phyloP scores from a whole-genome alignment of 345 rosid species.

The Mercurialis annua region DNA sequence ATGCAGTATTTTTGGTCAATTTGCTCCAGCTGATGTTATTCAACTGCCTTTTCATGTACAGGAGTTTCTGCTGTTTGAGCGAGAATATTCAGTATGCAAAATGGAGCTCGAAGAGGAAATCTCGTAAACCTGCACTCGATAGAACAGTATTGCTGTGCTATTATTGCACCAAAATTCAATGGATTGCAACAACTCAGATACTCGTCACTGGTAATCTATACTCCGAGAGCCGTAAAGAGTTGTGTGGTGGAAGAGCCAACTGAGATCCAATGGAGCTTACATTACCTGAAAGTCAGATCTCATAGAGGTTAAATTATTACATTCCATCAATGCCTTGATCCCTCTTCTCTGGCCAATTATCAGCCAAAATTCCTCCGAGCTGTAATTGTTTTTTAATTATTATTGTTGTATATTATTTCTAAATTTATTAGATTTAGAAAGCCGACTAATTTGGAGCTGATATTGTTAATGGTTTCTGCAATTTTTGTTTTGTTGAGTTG shows the following conservation, averaged over 20 bases:
- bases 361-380: no score
- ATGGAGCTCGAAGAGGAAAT: slow-evolving; percentile 67
- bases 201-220: no score
- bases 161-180: neutral
- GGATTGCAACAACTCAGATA: no score
- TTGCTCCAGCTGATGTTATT: slow-evolving; percentile 9
- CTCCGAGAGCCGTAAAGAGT: no score
- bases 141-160: neutral
- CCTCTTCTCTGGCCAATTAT: neutral
- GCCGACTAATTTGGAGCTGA: no score
- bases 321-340: neutral
- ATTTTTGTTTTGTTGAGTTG: no score
- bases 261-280: neutral
- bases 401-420: no score
- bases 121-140: slow-evolving; percentile 16
- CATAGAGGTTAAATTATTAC: neutral
- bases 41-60: slow-evolving; percentile 24
- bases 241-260: no score
- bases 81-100: slow-evolving; percentile 69
- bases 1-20: neutral
- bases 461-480: no score
- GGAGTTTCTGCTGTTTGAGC: slow-evolving; percentile 85
- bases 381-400: no score
- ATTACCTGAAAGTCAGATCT: neutral
- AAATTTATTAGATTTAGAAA: no score